Conservation (phyloP, 2,329 filamentous ascomycete species). For the Cadophora luteo-olivacea region DNA sequence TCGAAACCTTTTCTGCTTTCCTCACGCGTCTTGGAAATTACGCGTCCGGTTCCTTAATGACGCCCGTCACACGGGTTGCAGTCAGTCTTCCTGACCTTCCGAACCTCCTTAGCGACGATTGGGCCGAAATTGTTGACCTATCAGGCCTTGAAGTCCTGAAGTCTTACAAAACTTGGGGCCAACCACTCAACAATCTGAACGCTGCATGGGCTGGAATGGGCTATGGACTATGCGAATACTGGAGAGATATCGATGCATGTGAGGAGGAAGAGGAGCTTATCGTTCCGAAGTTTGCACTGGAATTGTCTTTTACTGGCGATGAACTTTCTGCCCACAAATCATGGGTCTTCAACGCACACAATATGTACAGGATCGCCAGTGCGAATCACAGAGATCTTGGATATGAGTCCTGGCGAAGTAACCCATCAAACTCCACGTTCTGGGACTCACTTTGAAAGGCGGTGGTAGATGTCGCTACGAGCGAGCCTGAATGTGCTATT, state of each 20-base stretch:
- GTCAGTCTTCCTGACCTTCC: constrained; percentile 13
- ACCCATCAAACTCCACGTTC: constrained; percentile 18
- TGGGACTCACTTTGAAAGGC: constrained; percentile 22
- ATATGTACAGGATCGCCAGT: not conserved
- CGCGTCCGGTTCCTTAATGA: not conserved
- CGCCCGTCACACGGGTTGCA: not conserved
- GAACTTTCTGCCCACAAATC: constrained; percentile 18
- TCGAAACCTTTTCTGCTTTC: constrained; percentile 10
- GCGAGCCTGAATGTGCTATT: constrained; percentile 30
- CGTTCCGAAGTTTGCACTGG: not conserved
- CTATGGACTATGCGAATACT: constrained; percentile 27
- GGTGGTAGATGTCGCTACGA: constrained; percentile 9
- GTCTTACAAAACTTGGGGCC: constrained; percentile 4
- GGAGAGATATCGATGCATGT: constrained; percentile 21
- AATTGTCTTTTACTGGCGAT: constrained; percentile 20
- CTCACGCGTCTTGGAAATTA: constrained; percentile 5
- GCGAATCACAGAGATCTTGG: constrained; percentile 18
- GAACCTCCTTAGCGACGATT: constrained; percentile 24
- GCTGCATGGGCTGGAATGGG: constrained; percentile 27
- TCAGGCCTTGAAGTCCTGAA: constrained; percentile 10
- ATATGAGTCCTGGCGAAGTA: constrained; percentile 13
- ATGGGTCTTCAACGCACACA: not conserved
- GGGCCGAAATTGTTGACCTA: constrained; percentile 17
- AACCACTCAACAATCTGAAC: not conserved
- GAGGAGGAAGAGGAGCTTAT: constrained; percentile 19